Evolutionary conservation across 805 yeast species (phyloP), one percentile per base, ranked within the genome.

Genomic region (Wickerhamomyces chambardii): DNA sequence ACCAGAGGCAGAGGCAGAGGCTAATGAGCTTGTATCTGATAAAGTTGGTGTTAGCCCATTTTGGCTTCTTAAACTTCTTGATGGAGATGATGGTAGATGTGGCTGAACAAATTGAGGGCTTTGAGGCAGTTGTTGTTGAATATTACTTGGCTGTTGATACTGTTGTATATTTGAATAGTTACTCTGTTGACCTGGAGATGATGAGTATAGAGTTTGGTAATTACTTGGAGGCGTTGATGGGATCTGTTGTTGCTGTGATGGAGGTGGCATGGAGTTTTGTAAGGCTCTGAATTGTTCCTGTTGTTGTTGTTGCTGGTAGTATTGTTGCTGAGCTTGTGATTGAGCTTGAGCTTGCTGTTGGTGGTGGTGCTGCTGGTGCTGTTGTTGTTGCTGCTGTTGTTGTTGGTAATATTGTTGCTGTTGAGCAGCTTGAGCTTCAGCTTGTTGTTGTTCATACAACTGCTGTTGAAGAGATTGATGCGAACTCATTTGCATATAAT

Each of bases 391-490:
- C 19, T 37, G 39, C 17, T 43, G 43, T 7, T 46, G 46, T 21
- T 47, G 55, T 31, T 45, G 52, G 8, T 46, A 47, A 17, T 41
- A 50, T 21, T 42, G 46, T 16, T 48, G 48, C 10, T 38, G 38
- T 19, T 38, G 47, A 44, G 50, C 12, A 45, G 55, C 26, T 55
- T 58, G 16, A 45, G 55, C 26, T 55, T 55, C 60, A 33, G 55
- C 59, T 30, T 48, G 58, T 31, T 52, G 56, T 22, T 47, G 59
- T 27, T 51, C 59, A 29, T 48, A 52, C 34, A 53, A 51, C 46
- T 56, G 65, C 29, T 56, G 61, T 37, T 58, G 65, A 16, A 63
- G 42, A 1, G 67, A 62, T 29, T 53, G 64, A 15, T 59, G 64
- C 1, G 67, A 62, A 15, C 54, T 56, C 38, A 61, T 66, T 30